phyloP scores from a whole-genome alignment of 139 green algal genomes.

The Diplosphaera chodatii region DNA sequence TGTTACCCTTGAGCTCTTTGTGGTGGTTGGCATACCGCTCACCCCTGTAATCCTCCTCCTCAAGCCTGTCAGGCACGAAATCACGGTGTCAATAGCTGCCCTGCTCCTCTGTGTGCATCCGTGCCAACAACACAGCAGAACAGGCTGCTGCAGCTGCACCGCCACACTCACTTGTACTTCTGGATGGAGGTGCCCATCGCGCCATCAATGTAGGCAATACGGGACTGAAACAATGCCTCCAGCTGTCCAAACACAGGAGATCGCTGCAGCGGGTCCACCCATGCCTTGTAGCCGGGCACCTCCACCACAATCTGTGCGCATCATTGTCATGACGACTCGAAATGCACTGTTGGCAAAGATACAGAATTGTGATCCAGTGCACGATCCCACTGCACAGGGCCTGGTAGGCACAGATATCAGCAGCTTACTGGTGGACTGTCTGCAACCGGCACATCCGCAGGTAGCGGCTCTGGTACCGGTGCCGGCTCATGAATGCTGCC shows the following conservation, averaged over 20 bases:
- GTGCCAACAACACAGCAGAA: too few species aligned
- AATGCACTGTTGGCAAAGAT: too few species aligned
- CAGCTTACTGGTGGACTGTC: neutral
- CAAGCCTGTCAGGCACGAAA: constrained; percentile 54
- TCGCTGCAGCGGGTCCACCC: constrained; percentile 16
- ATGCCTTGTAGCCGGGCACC: neutral
- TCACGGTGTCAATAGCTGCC: too few species aligned
- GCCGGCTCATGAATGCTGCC: neutral
- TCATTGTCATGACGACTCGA: too few species aligned
- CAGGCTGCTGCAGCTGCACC: too few species aligned
- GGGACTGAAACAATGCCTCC: constrained; percentile 74
- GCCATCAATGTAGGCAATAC: constrained; percentile 93
- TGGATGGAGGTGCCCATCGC: constrained; percentile 94
- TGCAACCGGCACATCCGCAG: neutral
- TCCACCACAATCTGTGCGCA: neutral
- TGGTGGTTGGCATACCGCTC: constrained; percentile 67
- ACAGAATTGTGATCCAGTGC: too few species aligned
- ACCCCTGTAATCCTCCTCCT: constrained; percentile 87
- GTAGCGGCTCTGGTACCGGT: neutral
- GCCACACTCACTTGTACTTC: constrained; percentile 31
- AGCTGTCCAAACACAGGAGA: constrained; percentile 62
- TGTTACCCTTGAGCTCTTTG: constrained; percentile 96
- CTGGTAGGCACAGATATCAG: too few species aligned
- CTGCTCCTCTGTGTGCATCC: too few species aligned
- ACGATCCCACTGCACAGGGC: too few species aligned